These are phyloP conservation scores for Citropsis articulata DNA, from an alignment of 345 rosid genomes.

Conservation along the genomic window DNA sequence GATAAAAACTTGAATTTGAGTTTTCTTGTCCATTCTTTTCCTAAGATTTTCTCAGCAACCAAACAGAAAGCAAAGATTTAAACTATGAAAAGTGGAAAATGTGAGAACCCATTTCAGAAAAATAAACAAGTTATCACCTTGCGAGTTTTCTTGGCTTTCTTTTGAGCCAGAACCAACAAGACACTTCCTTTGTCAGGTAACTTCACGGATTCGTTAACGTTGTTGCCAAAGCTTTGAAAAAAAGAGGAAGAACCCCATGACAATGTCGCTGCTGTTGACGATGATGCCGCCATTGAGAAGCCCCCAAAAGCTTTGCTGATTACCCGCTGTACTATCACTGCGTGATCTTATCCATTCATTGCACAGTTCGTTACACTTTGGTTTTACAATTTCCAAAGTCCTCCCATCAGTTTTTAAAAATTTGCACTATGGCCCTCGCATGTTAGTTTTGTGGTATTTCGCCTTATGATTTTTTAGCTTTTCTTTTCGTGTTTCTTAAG, in stretches of 20 bases:
- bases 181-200: constrained; percentile 33
- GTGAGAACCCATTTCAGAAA: constrained; percentile 9
- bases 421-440: background rate
- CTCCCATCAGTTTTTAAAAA: background rate
- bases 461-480: too few relatives aligned
- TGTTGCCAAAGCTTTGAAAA: constrained; percentile 40
- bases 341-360: constrained; percentile 19
- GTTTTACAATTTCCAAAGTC: background rate
- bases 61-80: background rate
- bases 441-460: too few relatives aligned
- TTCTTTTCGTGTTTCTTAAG: too few relatives aligned
- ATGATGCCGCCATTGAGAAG: constrained; percentile 15
- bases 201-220: constrained; percentile 36
- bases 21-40: background rate
- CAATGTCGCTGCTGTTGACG: constrained; percentile 53
- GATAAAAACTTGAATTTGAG: background rate
- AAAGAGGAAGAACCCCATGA: constrained; percentile 60
- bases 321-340: background rate
- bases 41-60: background rate
- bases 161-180: constrained; percentile 53
- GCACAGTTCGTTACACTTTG: background rate
- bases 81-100: background rate
- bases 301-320: background rate
- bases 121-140: constrained; percentile 41
- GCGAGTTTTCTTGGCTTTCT: constrained; percentile 72